These are phyloP conservation scores for Pythium utonaiense DNA, from an alignment of 352 stramenopile species.

Conservation along the genomic window DNA sequence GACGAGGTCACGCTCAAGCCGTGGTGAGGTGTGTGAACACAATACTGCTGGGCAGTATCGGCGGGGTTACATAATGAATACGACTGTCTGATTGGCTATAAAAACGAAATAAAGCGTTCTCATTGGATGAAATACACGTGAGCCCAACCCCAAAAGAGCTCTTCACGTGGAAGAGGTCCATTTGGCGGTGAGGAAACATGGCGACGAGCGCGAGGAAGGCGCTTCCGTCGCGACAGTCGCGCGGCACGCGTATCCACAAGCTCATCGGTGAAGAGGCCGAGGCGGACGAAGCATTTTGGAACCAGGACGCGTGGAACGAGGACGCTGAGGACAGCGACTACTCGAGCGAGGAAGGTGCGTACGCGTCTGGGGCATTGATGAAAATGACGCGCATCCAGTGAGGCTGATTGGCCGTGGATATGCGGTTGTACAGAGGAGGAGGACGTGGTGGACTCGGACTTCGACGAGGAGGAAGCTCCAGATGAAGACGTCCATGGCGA, in stretches of 20 bases:
- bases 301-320: slow-evolving; percentile 81
- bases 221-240: slow-evolving; percentile 62
- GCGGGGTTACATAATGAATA: neutral
- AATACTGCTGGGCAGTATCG: neutral
- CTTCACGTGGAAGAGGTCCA: neutral
- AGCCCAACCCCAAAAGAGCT: neutral
- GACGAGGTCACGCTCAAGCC: slow-evolving; percentile 63
- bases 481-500: slow-evolving; percentile 77
- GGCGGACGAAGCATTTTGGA: slow-evolving; percentile 86
- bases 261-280: slow-evolving; percentile 86
- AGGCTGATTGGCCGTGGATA: slow-evolving; percentile 1
- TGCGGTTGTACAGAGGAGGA: slow-evolving; percentile 66
- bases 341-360: slow-evolving; percentile 78
- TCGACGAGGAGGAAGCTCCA: slow-evolving; percentile 78
- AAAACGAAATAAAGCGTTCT: neutral
- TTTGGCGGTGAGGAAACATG: neutral
- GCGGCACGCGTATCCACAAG: slow-evolving; percentile 75
- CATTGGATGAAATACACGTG: neutral
- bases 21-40: too few species aligned
- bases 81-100: slow-evolving; percentile 2
- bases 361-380: neutral
- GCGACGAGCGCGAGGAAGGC: slow-evolving; percentile 13
- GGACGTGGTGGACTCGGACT: slow-evolving; percentile 86
- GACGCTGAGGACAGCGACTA: slow-evolving; percentile 85
- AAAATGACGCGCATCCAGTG: too few species aligned